Base-by-base conservation (phyloP, 2,329 filamentous ascomycete species). In the Lachnellula willkommii region DNA sequence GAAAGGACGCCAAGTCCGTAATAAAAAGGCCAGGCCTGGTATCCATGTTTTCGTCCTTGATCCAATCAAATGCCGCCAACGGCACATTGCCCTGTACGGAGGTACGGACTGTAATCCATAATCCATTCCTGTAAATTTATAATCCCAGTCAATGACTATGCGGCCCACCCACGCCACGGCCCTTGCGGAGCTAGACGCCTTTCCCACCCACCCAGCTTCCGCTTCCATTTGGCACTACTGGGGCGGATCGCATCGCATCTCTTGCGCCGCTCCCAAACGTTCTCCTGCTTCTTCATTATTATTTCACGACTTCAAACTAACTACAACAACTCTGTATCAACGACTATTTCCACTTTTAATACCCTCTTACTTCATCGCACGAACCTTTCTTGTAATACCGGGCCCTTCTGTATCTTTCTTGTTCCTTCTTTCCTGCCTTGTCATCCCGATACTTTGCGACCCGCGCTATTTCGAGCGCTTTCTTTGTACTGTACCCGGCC, bases 331-430 rank as follows among this genome's bases (percentile, higher is more conserved):
- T 17, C 47, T 37, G n/a, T 45, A 22, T 50, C 36, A 12, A 47
- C 51, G 40, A 45, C 42, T 36, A 17, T 47, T 52, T 45, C 11
- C 26, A 39, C 47, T 49, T 49, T 55, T 55, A 36, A 50, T 54
- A 36, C n/a, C 53, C 46, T 32, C 47, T 55, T 52, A 22, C 22
- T 46, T 36, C 35, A 11, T 39, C 39, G 28, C 20, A 47, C 53
- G 36, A 47, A 47, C 53, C 9, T 47, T 43, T 42, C 47, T 57
- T 53, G 50, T 53, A 57, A 57, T 53, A 51, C 28, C 26, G 39
- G 32, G 20, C 12, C 50, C 50, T 68, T 63, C 68, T 70, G 65
- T 55, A 24, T 50, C 50, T 50, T 50, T 51, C 48, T 45, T 45
- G 39, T 28, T 43, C 22, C 28, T 26, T 50, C 24, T 32, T 39